These are phyloP conservation scores for Trichoderma asperellum DNA, from an alignment of 2,329 filamentous ascomycete species.

Conservation along the genomic window DNA sequence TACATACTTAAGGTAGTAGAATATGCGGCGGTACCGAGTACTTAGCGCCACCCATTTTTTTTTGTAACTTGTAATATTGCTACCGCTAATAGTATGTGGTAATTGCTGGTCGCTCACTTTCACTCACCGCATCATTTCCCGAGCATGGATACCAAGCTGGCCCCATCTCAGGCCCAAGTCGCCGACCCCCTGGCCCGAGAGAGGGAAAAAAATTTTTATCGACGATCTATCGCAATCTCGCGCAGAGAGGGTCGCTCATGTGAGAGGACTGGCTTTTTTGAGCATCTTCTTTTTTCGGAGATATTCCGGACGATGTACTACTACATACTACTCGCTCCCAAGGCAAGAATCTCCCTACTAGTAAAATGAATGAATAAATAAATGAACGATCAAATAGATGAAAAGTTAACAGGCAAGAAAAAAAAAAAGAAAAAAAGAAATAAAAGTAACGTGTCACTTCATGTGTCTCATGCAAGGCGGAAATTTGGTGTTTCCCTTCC, in stretches of 20 bases:
- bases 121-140: constrained; percentile 27
- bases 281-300: constrained; percentile 1
- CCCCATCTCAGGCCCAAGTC: constrained; percentile 4
- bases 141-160: constrained; percentile 14
- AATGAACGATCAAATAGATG: neutral
- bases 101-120: neutral
- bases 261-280: constrained; percentile 3
- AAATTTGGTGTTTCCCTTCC: neutral
- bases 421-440: neutral
- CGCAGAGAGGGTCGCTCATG: constrained; percentile 27
- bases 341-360: neutral
- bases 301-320: neutral
- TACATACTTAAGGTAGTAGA: no score
- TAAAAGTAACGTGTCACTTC: neutral
- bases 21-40: neutral
- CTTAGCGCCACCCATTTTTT: neutral
- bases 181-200: neutral
- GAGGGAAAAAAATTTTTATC: neutral
- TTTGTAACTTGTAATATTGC: neutral
- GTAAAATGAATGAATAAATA: neutral
- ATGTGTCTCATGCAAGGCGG: constrained; percentile 9
- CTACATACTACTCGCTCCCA: neutral
- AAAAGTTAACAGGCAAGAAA: neutral
- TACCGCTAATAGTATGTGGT: neutral
- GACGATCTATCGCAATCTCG: constrained; percentile 25